Evolutionary conservation across 2,329 filamentous ascomycete genomes (phyloP).

Genomic region (Xylariaceae sp.): DNA sequence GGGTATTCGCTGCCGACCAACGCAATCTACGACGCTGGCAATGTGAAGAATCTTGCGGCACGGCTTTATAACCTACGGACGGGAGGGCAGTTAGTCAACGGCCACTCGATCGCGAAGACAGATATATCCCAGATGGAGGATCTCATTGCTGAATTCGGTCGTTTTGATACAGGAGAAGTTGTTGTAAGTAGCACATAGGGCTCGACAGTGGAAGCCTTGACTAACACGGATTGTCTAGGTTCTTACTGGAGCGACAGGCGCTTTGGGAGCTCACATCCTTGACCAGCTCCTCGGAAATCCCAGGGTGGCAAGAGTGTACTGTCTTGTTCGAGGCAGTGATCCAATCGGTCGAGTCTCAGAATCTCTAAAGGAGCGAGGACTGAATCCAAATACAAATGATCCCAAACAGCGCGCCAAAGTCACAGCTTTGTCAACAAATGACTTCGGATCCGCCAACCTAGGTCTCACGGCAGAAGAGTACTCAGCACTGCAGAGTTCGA

Average conservation of each 20-base stretch:
- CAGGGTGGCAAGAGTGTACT: slow-evolving; percentile 33
- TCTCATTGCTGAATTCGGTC: slow-evolving; percentile 43
- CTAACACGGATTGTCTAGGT: slow-evolving; percentile 18
- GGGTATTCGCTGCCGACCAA: slow-evolving; percentile 33
- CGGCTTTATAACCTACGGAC: slow-evolving; percentile 30
- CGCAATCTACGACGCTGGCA: slow-evolving; percentile 40
- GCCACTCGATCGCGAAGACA: slow-evolving; percentile 29
- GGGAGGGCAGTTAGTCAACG: slow-evolving; percentile 16
- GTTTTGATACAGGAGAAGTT: slow-evolving; percentile 31
- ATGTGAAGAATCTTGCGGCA: slow-evolving; percentile 33
- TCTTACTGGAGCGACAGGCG: slow-evolving; percentile 42
- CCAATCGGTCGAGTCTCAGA: slow-evolving; percentile 16
- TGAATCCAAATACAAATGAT: slow-evolving; percentile 14
- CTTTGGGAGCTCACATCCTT: slow-evolving; percentile 39
- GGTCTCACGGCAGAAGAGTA: slow-evolving; percentile 34
- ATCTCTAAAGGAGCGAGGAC: slow-evolving; percentile 18
- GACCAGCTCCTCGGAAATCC: slow-evolving; percentile 34
- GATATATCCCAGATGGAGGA: slow-evolving; percentile 26
- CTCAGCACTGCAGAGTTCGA: slow-evolving; percentile 23
- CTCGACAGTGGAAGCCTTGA: neutral
- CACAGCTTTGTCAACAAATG: slow-evolving; percentile 34
- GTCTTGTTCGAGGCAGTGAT: slow-evolving; percentile 32
- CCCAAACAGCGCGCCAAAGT: slow-evolving; percentile 27
- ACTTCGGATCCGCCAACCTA: slow-evolving; percentile 36
- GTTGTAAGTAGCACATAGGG: slow-evolving; percentile 17